Percentiles rank a stretch among this genome's conserved stretches.
phyloP scores from a whole-genome alignment of 768 basidiomycete species.

The Rhizopogon rudus region DNA sequence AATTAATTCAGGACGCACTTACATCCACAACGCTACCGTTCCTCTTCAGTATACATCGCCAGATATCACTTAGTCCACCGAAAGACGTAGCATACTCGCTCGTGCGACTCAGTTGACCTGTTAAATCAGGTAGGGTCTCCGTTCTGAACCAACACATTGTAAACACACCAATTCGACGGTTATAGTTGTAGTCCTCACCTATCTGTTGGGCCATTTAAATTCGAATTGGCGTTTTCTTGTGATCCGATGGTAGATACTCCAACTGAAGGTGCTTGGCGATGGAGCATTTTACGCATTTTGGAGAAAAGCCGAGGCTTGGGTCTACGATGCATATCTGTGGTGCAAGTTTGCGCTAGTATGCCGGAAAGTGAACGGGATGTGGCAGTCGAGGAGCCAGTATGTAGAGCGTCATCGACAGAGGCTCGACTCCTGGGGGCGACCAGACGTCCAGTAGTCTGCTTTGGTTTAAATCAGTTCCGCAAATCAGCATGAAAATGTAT shows the following conservation, averaged over 20 bases:
- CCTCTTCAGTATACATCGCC: slow-evolving; percentile 13
- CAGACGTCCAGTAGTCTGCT: background rate
- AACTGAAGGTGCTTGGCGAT: background rate
- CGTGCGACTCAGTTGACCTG: slow-evolving; percentile 9
- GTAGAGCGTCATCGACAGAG: background rate
- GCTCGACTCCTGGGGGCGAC: no score
- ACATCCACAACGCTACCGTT: background rate
- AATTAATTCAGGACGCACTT: background rate
- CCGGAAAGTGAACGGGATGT: background rate
- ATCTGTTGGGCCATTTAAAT: background rate
- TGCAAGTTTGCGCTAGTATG: background rate
- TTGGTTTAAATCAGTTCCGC: background rate
- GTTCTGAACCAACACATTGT: background rate
- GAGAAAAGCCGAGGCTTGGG: background rate
- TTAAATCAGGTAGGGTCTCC: slow-evolving; percentile 8
- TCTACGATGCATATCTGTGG: background rate
- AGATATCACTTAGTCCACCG: slow-evolving; percentile 27
- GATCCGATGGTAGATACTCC: background rate
- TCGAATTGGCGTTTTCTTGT: background rate
- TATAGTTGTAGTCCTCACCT: background rate
- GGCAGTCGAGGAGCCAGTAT: background rate
- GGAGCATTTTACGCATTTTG: background rate
- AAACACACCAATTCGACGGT: background rate
- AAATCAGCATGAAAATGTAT: background rate
- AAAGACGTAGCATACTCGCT: slow-evolving; percentile 18